Evolutionary conservation across 2,329 filamentous ascomycete genomes (phyloP).

Genomic region (Grosmannia serpens): DNA sequence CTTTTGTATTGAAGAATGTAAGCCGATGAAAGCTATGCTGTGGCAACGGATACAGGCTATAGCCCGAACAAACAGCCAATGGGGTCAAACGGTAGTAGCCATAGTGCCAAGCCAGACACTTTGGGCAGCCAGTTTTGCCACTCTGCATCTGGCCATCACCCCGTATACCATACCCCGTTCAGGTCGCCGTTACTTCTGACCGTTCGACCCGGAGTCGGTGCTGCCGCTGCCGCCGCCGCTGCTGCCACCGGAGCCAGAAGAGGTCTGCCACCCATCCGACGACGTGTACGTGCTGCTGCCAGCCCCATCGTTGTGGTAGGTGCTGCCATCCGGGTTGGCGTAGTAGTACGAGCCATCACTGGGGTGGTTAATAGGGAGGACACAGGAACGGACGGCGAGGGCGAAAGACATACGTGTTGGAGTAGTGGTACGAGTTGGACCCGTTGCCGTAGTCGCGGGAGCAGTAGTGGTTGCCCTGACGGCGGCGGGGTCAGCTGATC

Average conservation of each 20-base stretch:
- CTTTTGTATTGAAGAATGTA: too few relatives aligned
- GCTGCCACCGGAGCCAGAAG: conserved; percentile 14
- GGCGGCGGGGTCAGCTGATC: too few relatives aligned
- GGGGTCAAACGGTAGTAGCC: too few relatives aligned
- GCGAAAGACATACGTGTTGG: conserved; percentile 39
- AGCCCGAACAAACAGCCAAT: too few relatives aligned
- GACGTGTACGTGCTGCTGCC: conserved; percentile 51
- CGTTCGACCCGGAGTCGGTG: not conserved
- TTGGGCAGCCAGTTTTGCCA: too few relatives aligned
- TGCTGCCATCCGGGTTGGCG: conserved; percentile 55
- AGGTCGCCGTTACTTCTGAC: conserved; percentile 1
- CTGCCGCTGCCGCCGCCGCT: conserved; percentile 3
- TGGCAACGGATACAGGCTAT: too few relatives aligned
- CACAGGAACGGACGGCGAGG: not conserved
- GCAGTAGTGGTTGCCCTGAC: conserved; percentile 57
- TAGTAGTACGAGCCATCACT: conserved; percentile 64
- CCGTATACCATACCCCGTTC: too few relatives aligned
- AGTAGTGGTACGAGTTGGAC: conserved; percentile 56
- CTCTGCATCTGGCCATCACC: too few relatives aligned
- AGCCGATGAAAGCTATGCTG: too few relatives aligned
- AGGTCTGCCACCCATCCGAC: conserved; percentile 28
- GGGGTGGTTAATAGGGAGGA: not conserved
- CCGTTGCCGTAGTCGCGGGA: conserved; percentile 52
- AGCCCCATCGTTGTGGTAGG: conserved; percentile 52
- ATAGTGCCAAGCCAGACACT: too few relatives aligned